Evolutionary conservation across 2,329 filamentous ascomycete species (phyloP).

Genomic region (Nothophoma quercina): DNA sequence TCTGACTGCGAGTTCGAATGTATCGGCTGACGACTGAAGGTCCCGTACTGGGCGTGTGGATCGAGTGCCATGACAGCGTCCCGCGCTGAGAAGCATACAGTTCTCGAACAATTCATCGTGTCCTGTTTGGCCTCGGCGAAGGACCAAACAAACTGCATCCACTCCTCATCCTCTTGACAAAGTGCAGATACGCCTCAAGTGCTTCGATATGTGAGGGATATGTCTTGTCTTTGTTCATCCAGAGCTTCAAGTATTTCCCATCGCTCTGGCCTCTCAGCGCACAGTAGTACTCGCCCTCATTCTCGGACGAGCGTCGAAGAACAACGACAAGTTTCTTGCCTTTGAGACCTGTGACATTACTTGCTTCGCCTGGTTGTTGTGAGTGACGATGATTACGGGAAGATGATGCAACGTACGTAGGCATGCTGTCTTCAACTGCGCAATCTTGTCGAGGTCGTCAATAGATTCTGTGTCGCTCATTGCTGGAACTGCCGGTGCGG

Average conservation of each 20-base stretch:
- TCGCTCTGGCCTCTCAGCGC: conserved; percentile 33
- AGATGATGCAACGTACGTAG: conserved; percentile 11
- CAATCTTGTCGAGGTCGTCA: conserved; percentile 3
- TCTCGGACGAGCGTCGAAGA: conserved; percentile 26
- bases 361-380: conserved; percentile 14
- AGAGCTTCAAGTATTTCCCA: conserved; percentile 39
- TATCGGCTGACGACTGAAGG: too few species aligned
- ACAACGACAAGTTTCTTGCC: conserved; percentile 28
- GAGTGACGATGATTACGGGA: background rate
- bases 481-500: too few species aligned
- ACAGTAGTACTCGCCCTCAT: conserved; percentile 31
- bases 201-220: conserved; percentile 33
- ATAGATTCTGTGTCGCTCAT: conserved; percentile 14
- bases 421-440: conserved; percentile 1
- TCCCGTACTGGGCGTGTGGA: too few species aligned
- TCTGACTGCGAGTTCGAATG: too few species aligned
- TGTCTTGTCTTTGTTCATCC: conserved; percentile 38
- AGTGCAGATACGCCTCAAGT: conserved; percentile 34
- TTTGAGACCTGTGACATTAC: conserved; percentile 31
- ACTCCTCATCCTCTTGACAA: conserved; percentile 34
- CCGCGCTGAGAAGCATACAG: too few species aligned
- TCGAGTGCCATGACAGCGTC: too few species aligned
- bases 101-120: too few species aligned
- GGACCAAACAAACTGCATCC: conserved; percentile 31
- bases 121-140: conserved; percentile 16